Conservation (phyloP, 176 grass and related monocot species). For the Poa annua region DNA sequence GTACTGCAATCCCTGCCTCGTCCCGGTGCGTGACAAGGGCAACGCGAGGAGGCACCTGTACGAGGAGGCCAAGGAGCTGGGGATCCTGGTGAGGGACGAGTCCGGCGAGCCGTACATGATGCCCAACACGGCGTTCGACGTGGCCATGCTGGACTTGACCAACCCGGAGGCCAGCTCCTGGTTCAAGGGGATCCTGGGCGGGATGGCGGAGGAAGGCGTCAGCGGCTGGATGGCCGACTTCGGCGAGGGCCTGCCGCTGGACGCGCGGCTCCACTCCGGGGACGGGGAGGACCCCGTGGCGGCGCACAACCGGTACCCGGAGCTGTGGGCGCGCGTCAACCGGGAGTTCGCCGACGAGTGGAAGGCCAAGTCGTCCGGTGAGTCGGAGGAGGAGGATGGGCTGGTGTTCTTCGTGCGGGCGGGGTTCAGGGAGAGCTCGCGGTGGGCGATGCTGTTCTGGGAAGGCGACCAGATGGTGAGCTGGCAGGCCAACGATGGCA, state of each 20-base stretch:
- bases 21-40: conserved; percentile 64
- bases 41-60: conserved; percentile 60
- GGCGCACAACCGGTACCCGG: conserved; percentile 85
- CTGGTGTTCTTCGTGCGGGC: conserved; percentile 91
- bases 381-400: conserved; percentile 42
- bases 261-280: conserved; percentile 79
- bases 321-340: conserved; percentile 93
- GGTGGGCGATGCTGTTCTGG: conserved; percentile 98
- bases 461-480: conserved; percentile 99
- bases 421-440: conserved; percentile 76
- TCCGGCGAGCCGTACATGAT: conserved; percentile 84
- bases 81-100: conserved; percentile 66
- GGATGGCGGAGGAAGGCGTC: conserved; percentile 69
- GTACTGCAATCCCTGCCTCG: conserved; percentile 94
- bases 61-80: conserved; percentile 76
- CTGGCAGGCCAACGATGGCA: conserved; percentile 93
- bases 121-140: conserved; percentile 92
- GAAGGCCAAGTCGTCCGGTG: background rate
- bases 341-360: conserved; percentile 86
- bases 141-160: conserved; percentile 91
- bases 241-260: conserved; percentile 85
- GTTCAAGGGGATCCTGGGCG: conserved; percentile 80
- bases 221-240: conserved; percentile 98
- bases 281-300: conserved; percentile 79
- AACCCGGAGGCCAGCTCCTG: conserved; percentile 66